A percentile compares a stretch with the other conserved stretches of the same genome.
Conservation (phyloP, 805 yeast species). For the Huiozyma naganishii region DNA sequence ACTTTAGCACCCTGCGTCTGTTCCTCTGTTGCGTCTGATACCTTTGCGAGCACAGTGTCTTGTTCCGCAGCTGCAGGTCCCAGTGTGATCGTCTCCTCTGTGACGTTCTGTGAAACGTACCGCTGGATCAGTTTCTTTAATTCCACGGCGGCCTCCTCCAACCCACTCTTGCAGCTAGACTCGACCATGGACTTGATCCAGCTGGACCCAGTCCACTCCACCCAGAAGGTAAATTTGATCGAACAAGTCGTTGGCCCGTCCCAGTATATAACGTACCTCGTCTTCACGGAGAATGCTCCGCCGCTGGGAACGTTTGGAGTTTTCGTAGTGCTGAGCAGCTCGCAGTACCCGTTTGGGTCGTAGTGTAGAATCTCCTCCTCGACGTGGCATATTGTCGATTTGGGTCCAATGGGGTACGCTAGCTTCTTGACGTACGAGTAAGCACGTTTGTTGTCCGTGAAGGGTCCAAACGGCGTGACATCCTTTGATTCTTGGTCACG, state of each 20-base stretch:
- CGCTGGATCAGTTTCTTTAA: slow-evolving; percentile 24
- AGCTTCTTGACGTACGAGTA: slow-evolving; percentile 67
- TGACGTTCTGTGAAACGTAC: slow-evolving; percentile 12
- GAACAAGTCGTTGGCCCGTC: slow-evolving; percentile 39
- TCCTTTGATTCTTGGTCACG: slow-evolving; percentile 29
- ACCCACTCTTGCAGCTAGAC: slow-evolving; percentile 70
- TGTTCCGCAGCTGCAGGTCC: not conserved
- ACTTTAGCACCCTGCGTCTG: not conserved
- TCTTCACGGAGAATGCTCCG: slow-evolving; percentile 56
- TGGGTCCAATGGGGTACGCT: slow-evolving; percentile 82
- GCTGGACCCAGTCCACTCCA: slow-evolving; percentile 80
- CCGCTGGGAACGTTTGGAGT: slow-evolving; percentile 97
- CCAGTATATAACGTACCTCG: slow-evolving; percentile 69
- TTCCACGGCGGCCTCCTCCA: slow-evolving; percentile 44
- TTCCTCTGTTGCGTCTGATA: not conserved
- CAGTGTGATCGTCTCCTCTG: not conserved
- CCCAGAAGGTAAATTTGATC: slow-evolving; percentile 49
- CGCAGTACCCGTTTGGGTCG: slow-evolving; percentile 42
- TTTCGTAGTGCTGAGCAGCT: slow-evolving; percentile 47
- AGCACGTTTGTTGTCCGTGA: slow-evolving; percentile 33
- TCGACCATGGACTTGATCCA: slow-evolving; percentile 88
- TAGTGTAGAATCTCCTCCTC: slow-evolving; percentile 45
- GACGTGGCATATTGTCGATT: slow-evolving; percentile 68
- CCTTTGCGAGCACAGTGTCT: not conserved
- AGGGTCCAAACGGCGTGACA: slow-evolving; percentile 24